Evolutionary conservation across 2,329 filamentous ascomycete genomes (phyloP).

Genomic region (Fusarium sublunatum): DNA sequence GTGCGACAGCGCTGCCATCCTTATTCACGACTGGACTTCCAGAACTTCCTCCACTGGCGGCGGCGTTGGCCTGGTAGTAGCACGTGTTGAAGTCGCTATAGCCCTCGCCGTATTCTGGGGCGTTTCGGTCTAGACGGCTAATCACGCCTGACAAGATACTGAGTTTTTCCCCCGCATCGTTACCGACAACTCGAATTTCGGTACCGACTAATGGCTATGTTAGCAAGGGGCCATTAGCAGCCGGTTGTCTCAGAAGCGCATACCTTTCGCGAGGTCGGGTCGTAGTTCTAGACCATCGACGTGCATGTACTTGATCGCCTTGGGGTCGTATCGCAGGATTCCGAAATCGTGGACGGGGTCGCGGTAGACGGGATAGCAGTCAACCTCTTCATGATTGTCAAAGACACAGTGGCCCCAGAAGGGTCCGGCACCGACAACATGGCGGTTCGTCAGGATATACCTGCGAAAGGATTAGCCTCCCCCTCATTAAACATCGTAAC

Average conservation of each 20-base stretch:
- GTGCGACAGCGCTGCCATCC: constrained; percentile 88
- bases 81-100: constrained; percentile 97
- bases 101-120: constrained; percentile 96
- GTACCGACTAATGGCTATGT: constrained; percentile 72
- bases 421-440: constrained; percentile 93
- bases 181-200: constrained; percentile 97
- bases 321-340: constrained; percentile 94
- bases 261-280: constrained; percentile 82
- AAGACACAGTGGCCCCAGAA: constrained; percentile 99
- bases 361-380: constrained; percentile 95
- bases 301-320: constrained; percentile 97
- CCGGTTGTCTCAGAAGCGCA: constrained; percentile 33
- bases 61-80: constrained; percentile 98
- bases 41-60: constrained; percentile 96
- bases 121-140: constrained; percentile 93
- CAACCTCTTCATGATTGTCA: constrained; percentile 97
- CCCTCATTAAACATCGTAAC: background rate
- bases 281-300: constrained; percentile 82
- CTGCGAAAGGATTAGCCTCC: constrained; percentile 47
- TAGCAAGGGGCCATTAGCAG: constrained; percentile 16
- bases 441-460: constrained; percentile 87
- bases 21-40: constrained; percentile 97
- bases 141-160: constrained; percentile 98
- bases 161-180: constrained; percentile 97
- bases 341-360: constrained; percentile 99